Percentiles rank a stretch among this genome's conserved stretches.
Evolutionary conservation across 1,284 basidiomycete genomes (phyloP).

Genomic region (Lentinus polychrous): DNA sequence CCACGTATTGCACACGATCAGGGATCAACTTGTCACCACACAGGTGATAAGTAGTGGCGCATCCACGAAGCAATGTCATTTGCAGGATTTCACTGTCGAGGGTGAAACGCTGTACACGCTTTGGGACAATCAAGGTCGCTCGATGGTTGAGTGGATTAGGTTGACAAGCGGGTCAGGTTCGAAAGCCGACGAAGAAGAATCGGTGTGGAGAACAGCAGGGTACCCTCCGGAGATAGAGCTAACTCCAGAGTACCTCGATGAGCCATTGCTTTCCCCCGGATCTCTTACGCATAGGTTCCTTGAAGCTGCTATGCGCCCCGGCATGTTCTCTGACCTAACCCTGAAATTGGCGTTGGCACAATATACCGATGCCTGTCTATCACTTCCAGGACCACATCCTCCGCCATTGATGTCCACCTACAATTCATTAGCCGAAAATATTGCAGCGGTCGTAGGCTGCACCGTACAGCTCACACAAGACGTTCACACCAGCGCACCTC

Average conservation of each 20-base stretch:
- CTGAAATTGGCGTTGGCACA: slow-evolving; percentile 76
- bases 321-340: slow-evolving; percentile 78
- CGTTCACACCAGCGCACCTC: slow-evolving; percentile 70
- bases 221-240: slow-evolving; percentile 66
- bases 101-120: slow-evolving; percentile 51
- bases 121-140: slow-evolving; percentile 74
- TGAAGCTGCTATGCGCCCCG: slow-evolving; percentile 77
- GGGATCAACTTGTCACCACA: slow-evolving; percentile 50
- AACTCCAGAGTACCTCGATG: slow-evolving; percentile 83
- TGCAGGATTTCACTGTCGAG: slow-evolving; percentile 67
- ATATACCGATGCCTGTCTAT: slow-evolving; percentile 68
- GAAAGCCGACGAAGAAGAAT: slow-evolving; percentile 22
- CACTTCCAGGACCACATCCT: slow-evolving; percentile 42
- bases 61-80: slow-evolving; percentile 56
- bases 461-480: slow-evolving; percentile 71
- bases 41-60: slow-evolving; percentile 52
- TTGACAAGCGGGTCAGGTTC: slow-evolving; percentile 32
- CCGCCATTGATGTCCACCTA: slow-evolving; percentile 55
- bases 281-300: slow-evolving; percentile 77
- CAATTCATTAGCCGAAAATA: slow-evolving; percentile 66
- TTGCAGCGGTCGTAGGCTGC: slow-evolving; percentile 81
- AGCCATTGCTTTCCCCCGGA: slow-evolving; percentile 64
- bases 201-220: slow-evolving; percentile 44
- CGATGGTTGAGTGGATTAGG: slow-evolving; percentile 54
- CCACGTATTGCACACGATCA: slow-evolving; percentile 46